A percentile compares a stretch with the other conserved stretches of the same genome.
These are phyloP conservation scores for Pichia norvegensis DNA, from an alignment of 1,139 yeast genomes.

Conservation along the genomic window DNA sequence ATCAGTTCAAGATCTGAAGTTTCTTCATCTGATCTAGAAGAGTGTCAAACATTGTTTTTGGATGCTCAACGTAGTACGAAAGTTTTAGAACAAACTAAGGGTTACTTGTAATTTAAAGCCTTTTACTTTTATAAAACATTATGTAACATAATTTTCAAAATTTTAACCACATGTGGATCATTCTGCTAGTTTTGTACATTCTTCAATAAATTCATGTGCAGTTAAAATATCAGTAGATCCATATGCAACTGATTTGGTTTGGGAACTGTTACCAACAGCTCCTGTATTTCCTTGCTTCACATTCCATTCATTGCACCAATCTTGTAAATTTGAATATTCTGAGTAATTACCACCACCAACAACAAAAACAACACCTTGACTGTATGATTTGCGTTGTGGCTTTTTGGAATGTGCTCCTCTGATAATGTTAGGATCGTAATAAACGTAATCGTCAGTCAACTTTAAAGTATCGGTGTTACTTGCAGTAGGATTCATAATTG, in stretches of 20 bases:
- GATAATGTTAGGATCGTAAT: constrained; percentile 76
- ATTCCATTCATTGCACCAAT: constrained; percentile 52
- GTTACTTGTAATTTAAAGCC: constrained; percentile 34
- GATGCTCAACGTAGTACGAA: constrained; percentile 83
- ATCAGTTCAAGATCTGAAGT: constrained; percentile 70
- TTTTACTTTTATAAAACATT: neutral
- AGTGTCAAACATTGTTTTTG: constrained; percentile 75
- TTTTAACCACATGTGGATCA: neutral
- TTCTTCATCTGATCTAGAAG: constrained; percentile 66
- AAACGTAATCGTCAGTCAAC: constrained; percentile 81
- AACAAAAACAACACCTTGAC: constrained; percentile 78
- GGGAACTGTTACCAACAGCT: constrained; percentile 4
- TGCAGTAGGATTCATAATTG: constrained; percentile 75
- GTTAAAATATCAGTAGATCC: constrained; percentile 82
- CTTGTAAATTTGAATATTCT: constrained; percentile 90
- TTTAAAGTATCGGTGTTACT: constrained; percentile 55
- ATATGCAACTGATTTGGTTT: constrained; percentile 52
- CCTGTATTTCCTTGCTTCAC: constrained; percentile 5
- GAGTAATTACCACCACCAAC: constrained; percentile 96
- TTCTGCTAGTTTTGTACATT: constrained; percentile 47
- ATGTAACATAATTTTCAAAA: neutral
- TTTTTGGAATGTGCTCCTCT: constrained; percentile 87
- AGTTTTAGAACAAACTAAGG: constrained; percentile 53
- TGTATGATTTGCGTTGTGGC: constrained; percentile 76
- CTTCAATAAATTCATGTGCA: constrained; percentile 68